Percentiles rank a stretch among this genome's conserved stretches.
phyloP scores from a whole-genome alignment of 345 rosid genomes.

The Eucalyptus brandiana region DNA sequence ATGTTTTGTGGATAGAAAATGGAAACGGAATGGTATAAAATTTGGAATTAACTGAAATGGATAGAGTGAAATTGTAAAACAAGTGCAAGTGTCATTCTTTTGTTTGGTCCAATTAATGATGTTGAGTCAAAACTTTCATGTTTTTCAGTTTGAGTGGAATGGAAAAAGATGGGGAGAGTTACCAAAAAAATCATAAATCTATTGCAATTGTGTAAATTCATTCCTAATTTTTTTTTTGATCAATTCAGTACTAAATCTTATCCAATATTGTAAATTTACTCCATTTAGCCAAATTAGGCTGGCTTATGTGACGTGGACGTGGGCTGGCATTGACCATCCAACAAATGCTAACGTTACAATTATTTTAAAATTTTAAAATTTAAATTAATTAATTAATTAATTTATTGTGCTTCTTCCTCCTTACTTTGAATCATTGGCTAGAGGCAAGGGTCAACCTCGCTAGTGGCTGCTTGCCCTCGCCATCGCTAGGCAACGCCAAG shows the following conservation, averaged over 20 bases:
- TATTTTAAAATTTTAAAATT: too few relatives aligned
- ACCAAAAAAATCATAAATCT: fast-evolving
- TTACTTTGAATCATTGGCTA: fast-evolving
- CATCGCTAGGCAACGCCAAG: fast-evolving
- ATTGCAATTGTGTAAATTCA: fast-evolving
- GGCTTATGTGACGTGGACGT: fast-evolving
- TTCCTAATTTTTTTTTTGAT: fast-evolving
- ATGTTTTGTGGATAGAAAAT: not conserved
- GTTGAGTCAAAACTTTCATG: not conserved
- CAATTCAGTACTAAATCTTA: too few relatives aligned
- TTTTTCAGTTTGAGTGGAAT: not conserved
- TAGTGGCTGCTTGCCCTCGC: fast-evolving
- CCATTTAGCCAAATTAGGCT: too few relatives aligned
- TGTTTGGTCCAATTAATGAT: not conserved
- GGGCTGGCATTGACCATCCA: too few relatives aligned
- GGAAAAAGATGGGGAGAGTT: not conserved
- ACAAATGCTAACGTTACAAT: fast-evolving
- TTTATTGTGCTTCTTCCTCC: too few relatives aligned
- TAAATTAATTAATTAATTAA: fast-evolving
- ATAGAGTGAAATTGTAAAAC: too few relatives aligned
- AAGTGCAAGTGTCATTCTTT: not conserved
- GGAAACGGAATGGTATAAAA: not conserved
- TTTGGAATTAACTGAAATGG: not conserved
- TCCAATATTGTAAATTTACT: too few relatives aligned
- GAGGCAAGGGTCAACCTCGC: too few relatives aligned